These are phyloP conservation scores for Albifimbria verrucaria DNA, from an alignment of 2,329 filamentous ascomycete genomes.

Conservation along the genomic window DNA sequence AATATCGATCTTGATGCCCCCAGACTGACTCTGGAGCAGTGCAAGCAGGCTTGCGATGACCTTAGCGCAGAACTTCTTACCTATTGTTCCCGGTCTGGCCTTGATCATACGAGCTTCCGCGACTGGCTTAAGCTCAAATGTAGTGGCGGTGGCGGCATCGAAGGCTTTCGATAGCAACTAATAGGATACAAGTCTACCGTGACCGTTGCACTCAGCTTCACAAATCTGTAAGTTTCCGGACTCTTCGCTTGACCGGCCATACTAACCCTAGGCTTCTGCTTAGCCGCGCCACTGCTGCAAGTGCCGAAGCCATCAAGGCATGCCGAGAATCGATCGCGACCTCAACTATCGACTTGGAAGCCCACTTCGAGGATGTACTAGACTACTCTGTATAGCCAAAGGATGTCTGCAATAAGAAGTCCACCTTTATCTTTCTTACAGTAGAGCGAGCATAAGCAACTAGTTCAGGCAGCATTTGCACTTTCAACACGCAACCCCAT, in stretches of 20 bases:
- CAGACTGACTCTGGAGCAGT: neutral
- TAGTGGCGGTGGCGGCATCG: neutral
- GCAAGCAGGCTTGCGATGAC: neutral
- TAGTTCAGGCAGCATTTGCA: no score
- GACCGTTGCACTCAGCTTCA: neutral
- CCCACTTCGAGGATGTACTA: neutral
- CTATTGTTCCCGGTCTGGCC: neutral
- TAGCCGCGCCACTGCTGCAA: neutral
- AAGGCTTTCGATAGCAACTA: neutral
- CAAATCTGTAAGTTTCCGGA: neutral
- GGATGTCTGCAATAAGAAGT: no score
- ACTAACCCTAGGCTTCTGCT: neutral
- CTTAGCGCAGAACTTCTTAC: neutral
- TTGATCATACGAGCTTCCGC: neutral
- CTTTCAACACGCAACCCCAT: no score
- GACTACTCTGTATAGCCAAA: no score
- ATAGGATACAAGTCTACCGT: neutral
- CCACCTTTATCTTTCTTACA: no score
- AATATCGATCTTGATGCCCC: neutral
- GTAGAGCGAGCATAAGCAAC: no score
- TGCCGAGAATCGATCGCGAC: neutral
- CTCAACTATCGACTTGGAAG: neutral
- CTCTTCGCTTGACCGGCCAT: neutral
- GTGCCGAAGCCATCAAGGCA: neutral
- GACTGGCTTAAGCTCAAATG: neutral